A percentile compares a stretch with the other conserved stretches of the same genome.
Evolutionary conservation across 176 grass and related monocot genomes (phyloP).

Genomic region (Sorghum bicolor): Sorghum_bicolor_NCBIv3 NC_012876.2:4242501-4243000

Average conservation of each 20-base stretch:
- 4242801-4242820: conserved; percentile 36
- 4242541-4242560: conserved; percentile 69
- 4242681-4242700: conserved; percentile 68
- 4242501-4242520: neutral
- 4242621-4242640: conserved; percentile 59
- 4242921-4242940: conserved; percentile 55
- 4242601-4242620: conserved; percentile 64
- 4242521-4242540: conserved; percentile 38
- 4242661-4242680: conserved; percentile 58
- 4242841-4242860: conserved; percentile 57
- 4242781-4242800: neutral
- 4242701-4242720: conserved; percentile 66
- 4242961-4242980: conserved; percentile 29
- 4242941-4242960: conserved; percentile 44
- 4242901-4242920: conserved; percentile 51
- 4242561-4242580: conserved; percentile 54
- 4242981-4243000: conserved; percentile 40
- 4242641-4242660: conserved; percentile 53
- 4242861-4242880: conserved; percentile 46
- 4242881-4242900: conserved; percentile 63
- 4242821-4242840: conserved; percentile 60
- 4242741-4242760: conserved; percentile 4
- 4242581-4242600: conserved; percentile 53
- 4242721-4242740: neutral
- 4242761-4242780: neutral